Evolutionary conservation across 345 rosid genomes (phyloP), one percentile per base, ranked within the genome.

Genomic region (Anacardium occidentale): DNA sequence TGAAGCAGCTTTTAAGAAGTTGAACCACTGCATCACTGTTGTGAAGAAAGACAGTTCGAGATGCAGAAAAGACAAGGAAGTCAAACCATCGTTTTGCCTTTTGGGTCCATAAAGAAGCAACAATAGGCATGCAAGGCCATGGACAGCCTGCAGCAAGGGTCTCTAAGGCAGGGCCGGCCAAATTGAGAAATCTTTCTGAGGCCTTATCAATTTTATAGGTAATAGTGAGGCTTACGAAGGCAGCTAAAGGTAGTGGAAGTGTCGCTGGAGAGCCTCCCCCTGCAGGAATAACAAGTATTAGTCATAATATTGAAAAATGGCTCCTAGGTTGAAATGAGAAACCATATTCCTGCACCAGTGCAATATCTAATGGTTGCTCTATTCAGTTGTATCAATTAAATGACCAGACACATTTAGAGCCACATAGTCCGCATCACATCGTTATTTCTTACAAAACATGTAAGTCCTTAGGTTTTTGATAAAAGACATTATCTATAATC

Each of bases 61-160:
- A 93, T n/a, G 99, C 98, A 78, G 93, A 91, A 76, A 95, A 95
- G 67, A 88, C 87, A 55, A 95, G 93, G 76, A 87, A 93, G 79
- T 91, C 99, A 53, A 90, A 90, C 99, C 99, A 95, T 48, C 97
- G 94, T 83, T 83, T 95, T 12, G 93, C 99, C 85, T 95, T 93
- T 84, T 92, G 99, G 62, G 97, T 85, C 99, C 98, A 95, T 25
- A 95, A 72, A 24, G 99, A 89, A 65, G 94, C 84, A 74, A 95
- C 89, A 24, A 95, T 90, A 13, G 99, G 97, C 98, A 93, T 86
- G 88, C 96, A 91, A 66, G 99, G 99, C 99, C 99, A 95, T 7
- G 97, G 99, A 74, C 98, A 95, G 70, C 93, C 89, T 60, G 98
- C 91, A 73, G 97, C 96, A 66, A 95, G 91, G 81, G 88, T 78